phyloP scores from a whole-genome alignment of 2,329 filamentous ascomycete genomes.

The Verticillium zaregamsianum region DNA sequence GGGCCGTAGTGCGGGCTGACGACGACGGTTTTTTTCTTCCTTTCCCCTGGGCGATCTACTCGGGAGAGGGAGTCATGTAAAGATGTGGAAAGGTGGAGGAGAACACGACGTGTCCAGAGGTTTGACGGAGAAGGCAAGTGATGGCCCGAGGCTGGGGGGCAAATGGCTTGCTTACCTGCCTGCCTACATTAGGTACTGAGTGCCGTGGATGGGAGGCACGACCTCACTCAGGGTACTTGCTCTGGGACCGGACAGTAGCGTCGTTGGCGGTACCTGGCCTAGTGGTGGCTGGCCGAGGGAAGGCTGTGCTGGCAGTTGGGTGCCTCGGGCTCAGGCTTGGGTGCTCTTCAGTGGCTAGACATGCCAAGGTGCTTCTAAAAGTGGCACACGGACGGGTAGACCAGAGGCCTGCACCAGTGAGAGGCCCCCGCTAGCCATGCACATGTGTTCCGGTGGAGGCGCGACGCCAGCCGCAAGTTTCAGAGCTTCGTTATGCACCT shows the following conservation, averaged over 20 bases:
- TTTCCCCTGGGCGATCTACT: not conserved
- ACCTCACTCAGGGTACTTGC: too few species aligned
- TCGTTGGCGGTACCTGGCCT: not conserved
- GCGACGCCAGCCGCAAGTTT: not conserved
- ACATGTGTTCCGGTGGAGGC: not conserved
- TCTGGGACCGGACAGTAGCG: too few species aligned
- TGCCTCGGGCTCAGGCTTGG: not conserved
- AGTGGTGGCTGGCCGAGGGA: not conserved
- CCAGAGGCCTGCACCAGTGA: not conserved
- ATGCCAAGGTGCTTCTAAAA: not conserved
- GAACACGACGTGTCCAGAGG: not conserved
- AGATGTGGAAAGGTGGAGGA: not conserved
- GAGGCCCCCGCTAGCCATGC: not conserved
- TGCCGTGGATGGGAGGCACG: too few species aligned
- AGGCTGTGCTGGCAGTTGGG: not conserved
- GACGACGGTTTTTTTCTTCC: not conserved
- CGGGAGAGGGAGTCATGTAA: not conserved
- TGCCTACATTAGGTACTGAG: not conserved
- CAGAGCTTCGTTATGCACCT: not conserved
- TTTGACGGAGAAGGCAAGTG: not conserved
- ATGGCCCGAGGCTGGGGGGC: not conserved
- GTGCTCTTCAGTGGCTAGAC: not conserved
- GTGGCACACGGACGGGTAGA: not conserved
- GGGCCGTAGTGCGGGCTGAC: not conserved
- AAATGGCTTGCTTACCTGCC: not conserved